A percentile compares a stretch with the other conserved stretches of the same genome.
Conservation (phyloP, 768 basidiomycete genomes). For the Lentinula detonsa region DNA sequence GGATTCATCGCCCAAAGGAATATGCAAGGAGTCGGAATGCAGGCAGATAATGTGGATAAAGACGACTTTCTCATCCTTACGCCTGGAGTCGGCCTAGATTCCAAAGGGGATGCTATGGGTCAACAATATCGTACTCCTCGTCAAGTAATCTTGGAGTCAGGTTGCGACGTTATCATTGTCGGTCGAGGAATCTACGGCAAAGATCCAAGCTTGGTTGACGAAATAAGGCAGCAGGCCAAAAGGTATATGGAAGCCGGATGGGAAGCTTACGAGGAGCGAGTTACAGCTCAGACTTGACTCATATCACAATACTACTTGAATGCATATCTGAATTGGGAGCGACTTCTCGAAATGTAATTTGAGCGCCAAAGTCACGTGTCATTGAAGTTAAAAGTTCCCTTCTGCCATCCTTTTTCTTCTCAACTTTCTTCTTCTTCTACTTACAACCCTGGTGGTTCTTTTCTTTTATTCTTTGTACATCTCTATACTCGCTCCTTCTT, state of each 20-base stretch:
- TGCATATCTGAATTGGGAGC: neutral
- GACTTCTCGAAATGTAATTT: neutral
- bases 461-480: neutral
- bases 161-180: constrained; percentile 96
- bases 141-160: constrained; percentile 73
- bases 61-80: constrained; percentile 90
- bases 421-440: neutral
- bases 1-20: constrained; percentile 92
- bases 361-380: neutral
- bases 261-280: constrained; percentile 76
- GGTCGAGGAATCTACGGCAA: constrained; percentile 90
- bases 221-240: constrained; percentile 64
- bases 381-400: neutral
- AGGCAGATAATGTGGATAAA: constrained; percentile 24
- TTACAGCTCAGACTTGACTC: constrained; percentile 12
- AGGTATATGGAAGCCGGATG: constrained; percentile 84
- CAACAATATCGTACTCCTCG: constrained; percentile 93
- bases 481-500: neutral
- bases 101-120: constrained; percentile 79
- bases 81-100: constrained; percentile 86
- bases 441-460: neutral
- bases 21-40: constrained; percentile 62
- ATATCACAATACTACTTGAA: neutral
- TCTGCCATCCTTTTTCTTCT: neutral
- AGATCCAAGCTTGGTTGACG: constrained; percentile 34